Base-by-base conservation (phyloP, 106 monocot genomes). In the Apostasia ramifera region DNA sequence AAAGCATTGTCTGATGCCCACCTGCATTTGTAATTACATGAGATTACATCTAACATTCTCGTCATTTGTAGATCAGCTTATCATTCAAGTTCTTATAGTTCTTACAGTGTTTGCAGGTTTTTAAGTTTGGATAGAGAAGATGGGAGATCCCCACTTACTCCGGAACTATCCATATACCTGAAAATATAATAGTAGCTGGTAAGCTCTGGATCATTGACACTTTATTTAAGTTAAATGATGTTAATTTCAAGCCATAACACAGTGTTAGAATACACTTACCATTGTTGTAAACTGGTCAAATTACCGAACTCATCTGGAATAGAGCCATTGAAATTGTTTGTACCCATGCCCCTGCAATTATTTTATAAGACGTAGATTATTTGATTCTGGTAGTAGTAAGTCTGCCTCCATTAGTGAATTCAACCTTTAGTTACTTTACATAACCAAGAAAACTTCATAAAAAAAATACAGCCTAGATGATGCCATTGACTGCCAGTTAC, bases 1-100 rank as follows among this genome's bases (percentile, higher is more conserved):
- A 94, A 91, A 54, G 74, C 60, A 73, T 88, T 94, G 44, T 80
- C 83, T 0, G 88, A 91, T 43, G 75, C 83, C 79, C 75, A 75
- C 69, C 94, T 94, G 74, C 56, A 72, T 66, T 1, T 57, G 76
- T 10, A 55, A 67, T 44, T 40, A 51, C 5, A 74, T 5, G 37
- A 58, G 56, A 38, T 14, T 62, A 40, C 3, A 47, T 52, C 60
- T 52, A 40, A 8, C 49, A 61, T 55, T 26, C 26, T 26, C 26
- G 0, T 26, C 26, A 26, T 26, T 26, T 12, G 12, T 60, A 8
- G 10, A 51, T 51, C 1, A 44, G 48, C 65, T 26, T 7, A 48
- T 7, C 1, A 44, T 62, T 62, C 9, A 37, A 59, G 59, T 40
- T 37, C 1, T 57, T 46, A 63, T 54, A 60, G 3, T 57, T 69